phyloP scores from a whole-genome alignment of 306 rosid species.

The Canavalia gladiata region DNA sequence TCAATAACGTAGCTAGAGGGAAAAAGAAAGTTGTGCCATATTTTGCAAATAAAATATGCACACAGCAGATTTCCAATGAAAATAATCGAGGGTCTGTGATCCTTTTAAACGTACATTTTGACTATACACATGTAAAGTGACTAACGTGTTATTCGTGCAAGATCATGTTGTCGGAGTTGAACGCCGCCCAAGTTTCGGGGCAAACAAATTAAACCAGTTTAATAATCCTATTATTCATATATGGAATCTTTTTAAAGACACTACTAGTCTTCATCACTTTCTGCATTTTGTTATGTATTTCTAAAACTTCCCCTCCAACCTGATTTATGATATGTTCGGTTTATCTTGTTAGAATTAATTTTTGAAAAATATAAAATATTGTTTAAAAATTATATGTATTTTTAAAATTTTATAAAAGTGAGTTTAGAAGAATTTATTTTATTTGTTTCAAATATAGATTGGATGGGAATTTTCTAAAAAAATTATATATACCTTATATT shows the following conservation, averaged over 20 bases:
- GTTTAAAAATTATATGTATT: no score
- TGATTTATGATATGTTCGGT: background rate
- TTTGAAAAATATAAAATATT: no score
- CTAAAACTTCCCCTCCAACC: no score
- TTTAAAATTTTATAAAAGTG: no score
- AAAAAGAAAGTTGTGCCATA: slow-evolving; percentile 10
- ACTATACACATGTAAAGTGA: background rate
- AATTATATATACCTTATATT: no score
- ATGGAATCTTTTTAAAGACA: background rate
- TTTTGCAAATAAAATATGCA: background rate
- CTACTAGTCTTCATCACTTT: background rate
- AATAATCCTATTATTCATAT: background rate
- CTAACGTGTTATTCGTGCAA: slow-evolving; percentile 8
- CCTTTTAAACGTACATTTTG: slow-evolving; percentile 8
- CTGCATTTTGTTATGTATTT: background rate
- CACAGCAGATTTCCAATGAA: background rate
- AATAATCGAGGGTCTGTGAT: background rate
- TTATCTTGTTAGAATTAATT: no score
- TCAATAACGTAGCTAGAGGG: slow-evolving; percentile 19
- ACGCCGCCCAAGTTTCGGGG: background rate
- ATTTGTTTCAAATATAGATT: no score
- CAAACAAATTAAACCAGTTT: background rate
- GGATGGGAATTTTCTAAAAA: no score
- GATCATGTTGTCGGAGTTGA: background rate
- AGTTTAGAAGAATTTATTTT: no score